Evolutionary conservation across 345 rosid genomes (phyloP), one percentile per base, ranked within the genome.

Genomic region (Eucalyptus caleyi): DNA sequence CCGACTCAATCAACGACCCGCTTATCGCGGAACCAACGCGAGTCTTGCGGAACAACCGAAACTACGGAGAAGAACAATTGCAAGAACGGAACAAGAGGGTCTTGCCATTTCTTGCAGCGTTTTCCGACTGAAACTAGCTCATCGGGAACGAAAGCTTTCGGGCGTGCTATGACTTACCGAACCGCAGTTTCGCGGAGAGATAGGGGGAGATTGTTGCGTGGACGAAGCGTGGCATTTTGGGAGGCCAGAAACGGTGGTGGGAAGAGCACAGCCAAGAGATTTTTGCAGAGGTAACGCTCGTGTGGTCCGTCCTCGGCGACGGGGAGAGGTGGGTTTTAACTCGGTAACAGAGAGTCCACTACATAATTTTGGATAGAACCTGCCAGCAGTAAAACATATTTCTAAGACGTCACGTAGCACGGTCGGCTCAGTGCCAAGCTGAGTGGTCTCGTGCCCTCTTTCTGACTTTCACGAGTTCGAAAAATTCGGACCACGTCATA

Each of bases 291-390:
- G 92, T 90, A 24, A 47, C 45, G 83, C 80, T 87, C 89, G 91
- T 90, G 91, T 91, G 93, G 94, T 77, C 91, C 32, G 67, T 59
- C 77, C 90, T 56, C 81, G 9, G 89, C 90, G 89, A 89, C 91
- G 54, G 23, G 50, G 45, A 30, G 88, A 45, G 82, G 45, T 45
- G 88, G 88, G 81, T 60, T 23, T 27, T 5, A 8, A 19, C 82
- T 37, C 45, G 27, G 82, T 10, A 10, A 34, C 8, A 19, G 15
- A 21, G 44, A 21, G 59, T 53, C 59, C 5, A 2, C 5, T 19
- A 0, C 30, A 21, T 21, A 11, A 11, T 21, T 77, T 77, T 77
- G 83, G 6, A 77, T 40, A 40, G 42, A 77, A 77, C 27, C 83
- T 40, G 83, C 83, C 9, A 37, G 47, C 83, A 11, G 47, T 37